Base-by-base conservation (phyloP, 345 rosid genomes). In the Clausena lansium region DNA sequence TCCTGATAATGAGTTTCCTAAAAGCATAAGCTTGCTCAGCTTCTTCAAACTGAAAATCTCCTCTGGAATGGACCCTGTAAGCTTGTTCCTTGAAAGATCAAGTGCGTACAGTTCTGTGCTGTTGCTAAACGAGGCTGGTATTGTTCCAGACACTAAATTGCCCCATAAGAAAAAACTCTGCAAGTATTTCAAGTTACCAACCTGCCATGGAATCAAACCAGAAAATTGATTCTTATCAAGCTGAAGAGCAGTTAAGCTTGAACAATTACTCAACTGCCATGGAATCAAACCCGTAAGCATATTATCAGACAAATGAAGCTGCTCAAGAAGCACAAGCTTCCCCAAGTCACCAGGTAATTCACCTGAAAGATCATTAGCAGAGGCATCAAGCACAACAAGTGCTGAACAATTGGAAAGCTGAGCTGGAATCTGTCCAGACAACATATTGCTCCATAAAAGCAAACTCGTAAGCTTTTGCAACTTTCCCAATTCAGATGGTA, bases 151-250 rank as follows among this genome's bases (percentile, higher is more conserved):
- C 47, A 93, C 89, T 0, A 83, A 88, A 81, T 95, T 95, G 9
- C 97, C 98, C 99, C 99, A 95, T 82, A 95, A 72, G 87, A 92
- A 95, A 74, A 95, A 95, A 76, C 89, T 91, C 83, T 95, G 98
- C 84, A 95, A 83, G 78, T 84, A 79, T 78, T 90, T 90, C 83
- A 95, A 85, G 1, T 85, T 78, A 20, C 99, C 98, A 20, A 95
- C 77, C 82, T 93, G 86, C 84, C 86, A 81, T 0, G 99, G 99
- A 79, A 95, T 89, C 20, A 86, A 70, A 64, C 99, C 99, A 6
- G 94, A 88, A 61, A 95, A 76, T 71, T 88, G 90, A 83, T 95
- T 95, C 84, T 95, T 95, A 77, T 93, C 98, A 32, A 95, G 94
- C 94, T 92, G 99, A 78, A 95, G 86, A 58, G 97, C 88, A 72